Conservation (phyloP, 345 rosid genomes). For the Arabidopsis thaliana region DNA sequence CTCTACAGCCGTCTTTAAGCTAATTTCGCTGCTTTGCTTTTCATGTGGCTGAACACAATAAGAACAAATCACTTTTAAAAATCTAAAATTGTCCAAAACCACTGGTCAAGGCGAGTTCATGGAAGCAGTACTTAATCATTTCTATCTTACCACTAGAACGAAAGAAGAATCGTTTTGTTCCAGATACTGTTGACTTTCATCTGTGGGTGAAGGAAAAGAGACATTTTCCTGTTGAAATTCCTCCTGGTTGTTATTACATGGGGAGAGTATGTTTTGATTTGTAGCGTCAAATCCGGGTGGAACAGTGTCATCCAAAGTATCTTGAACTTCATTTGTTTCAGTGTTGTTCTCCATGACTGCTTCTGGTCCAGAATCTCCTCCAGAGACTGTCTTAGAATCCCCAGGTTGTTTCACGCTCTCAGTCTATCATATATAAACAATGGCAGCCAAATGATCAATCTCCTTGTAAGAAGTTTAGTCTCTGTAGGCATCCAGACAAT, state of each 20-base stretch:
- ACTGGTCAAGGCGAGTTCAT: conserved; percentile 23
- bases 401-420: conserved; percentile 48
- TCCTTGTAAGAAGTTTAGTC: background rate
- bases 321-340: conserved; percentile 39
- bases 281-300: conserved; percentile 17
- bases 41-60: conserved; percentile 28
- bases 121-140: background rate
- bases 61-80: background rate
- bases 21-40: conserved; percentile 18
- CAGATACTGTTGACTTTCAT: conserved; percentile 24
- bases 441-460: background rate
- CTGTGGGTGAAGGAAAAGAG: background rate
- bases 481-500: background rate
- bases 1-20: conserved; percentile 16
- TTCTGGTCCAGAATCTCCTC: conserved; percentile 51
- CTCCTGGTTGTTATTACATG: conserved; percentile 31
- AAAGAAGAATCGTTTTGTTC: conserved; percentile 27
- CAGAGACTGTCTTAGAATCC: conserved; percentile 41
- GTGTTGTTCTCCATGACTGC: conserved; percentile 38
- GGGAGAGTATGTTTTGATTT: conserved; percentile 35
- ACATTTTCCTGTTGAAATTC: conserved; percentile 38
- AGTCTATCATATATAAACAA: conserved; percentile 45
- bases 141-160: conserved; percentile 27
- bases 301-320: conserved; percentile 41
- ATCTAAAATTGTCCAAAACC: background rate